A percentile compares a stretch with the other conserved stretches of the same genome.
These are phyloP conservation scores for Vaccinium darrowii DNA, from an alignment of 148 eudicot species.

Conservation along the genomic window DNA sequence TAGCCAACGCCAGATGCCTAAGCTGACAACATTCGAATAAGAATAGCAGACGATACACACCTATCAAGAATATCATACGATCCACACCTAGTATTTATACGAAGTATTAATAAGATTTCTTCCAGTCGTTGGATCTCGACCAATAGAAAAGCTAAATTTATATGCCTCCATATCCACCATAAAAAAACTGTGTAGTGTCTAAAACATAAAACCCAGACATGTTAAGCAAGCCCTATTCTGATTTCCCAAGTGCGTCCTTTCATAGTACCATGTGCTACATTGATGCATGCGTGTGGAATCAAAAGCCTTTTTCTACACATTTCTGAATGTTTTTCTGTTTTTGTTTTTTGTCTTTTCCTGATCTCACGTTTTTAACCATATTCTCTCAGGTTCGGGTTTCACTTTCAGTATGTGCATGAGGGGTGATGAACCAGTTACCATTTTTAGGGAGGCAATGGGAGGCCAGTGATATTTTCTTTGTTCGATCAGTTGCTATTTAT, in stretches of 20 bases:
- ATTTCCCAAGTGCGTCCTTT: neutral
- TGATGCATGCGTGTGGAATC: neutral
- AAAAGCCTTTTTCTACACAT: neutral
- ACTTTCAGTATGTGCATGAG: neutral
- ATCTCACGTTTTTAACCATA: neutral
- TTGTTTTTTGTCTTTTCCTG: neutral
- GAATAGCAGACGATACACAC: too few relatives aligned
- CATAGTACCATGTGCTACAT: neutral
- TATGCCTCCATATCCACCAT: too few relatives aligned
- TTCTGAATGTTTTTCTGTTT: neutral
- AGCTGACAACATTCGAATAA: too few relatives aligned
- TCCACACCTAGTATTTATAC: too few relatives aligned
- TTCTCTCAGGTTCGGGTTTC: neutral
- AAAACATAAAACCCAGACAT: too few relatives aligned
- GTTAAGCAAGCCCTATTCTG: neutral
- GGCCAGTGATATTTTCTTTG: neutral
- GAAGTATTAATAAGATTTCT: too few relatives aligned
- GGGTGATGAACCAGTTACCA: neutral
- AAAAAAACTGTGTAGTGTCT: too few relatives aligned
- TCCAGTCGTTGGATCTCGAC: too few relatives aligned
- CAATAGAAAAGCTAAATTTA: too few relatives aligned
- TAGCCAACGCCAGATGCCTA: too few relatives aligned
- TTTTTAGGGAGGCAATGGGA: neutral
- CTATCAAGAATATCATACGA: too few relatives aligned
- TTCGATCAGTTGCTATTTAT: neutral